Evolutionary conservation across 2,329 filamentous ascomycete species (phyloP).

Genomic region (Lachnellula suecica): DNA sequence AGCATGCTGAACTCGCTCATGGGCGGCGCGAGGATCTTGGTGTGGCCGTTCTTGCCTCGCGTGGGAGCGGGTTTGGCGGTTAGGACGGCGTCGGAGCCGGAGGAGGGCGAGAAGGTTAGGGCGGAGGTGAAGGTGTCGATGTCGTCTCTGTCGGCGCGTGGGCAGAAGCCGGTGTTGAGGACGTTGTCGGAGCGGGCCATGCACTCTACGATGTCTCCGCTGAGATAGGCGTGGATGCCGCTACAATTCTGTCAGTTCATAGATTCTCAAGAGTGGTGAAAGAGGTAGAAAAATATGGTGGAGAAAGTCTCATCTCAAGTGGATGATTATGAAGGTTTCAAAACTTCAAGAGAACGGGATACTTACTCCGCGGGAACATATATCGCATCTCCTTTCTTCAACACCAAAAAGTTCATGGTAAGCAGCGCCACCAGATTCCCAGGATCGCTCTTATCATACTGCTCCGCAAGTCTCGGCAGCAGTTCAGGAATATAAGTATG

Average conservation of each 20-base stretch:
- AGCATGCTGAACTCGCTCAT: slow-evolving; percentile 73
- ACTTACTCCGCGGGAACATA: slow-evolving; percentile 78
- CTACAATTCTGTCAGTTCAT: too few relatives aligned
- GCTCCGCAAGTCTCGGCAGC: slow-evolving; percentile 60
- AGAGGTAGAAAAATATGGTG: neutral
- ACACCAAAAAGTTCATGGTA: slow-evolving; percentile 71
- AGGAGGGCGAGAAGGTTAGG: slow-evolving; percentile 64
- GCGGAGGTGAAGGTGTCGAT: slow-evolving; percentile 62
- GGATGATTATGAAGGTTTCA: neutral
- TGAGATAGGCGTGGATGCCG: slow-evolving; percentile 93
- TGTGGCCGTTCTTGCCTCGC: slow-evolving; percentile 58
- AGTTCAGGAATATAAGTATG: slow-evolving; percentile 63
- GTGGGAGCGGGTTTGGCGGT: slow-evolving; percentile 46
- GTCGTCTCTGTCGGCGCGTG: slow-evolving; percentile 60
- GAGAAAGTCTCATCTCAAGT: neutral
- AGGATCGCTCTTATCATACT: slow-evolving; percentile 64
- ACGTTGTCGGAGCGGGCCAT: slow-evolving; percentile 98
- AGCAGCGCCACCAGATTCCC: slow-evolving; percentile 68
- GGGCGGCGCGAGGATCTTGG: slow-evolving; percentile 62
- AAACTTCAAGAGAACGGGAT: too few relatives aligned
- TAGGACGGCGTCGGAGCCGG: slow-evolving; percentile 54
- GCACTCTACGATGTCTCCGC: slow-evolving; percentile 93
- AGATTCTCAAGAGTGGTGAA: neutral
- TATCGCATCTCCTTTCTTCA: slow-evolving; percentile 77
- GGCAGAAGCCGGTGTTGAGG: slow-evolving; percentile 73